A percentile compares a stretch with the other conserved stretches of the same genome.
phyloP scores from a whole-genome alignment of 2,329 filamentous ascomycete genomes.

The Sordariomycetes sp. region DNA sequence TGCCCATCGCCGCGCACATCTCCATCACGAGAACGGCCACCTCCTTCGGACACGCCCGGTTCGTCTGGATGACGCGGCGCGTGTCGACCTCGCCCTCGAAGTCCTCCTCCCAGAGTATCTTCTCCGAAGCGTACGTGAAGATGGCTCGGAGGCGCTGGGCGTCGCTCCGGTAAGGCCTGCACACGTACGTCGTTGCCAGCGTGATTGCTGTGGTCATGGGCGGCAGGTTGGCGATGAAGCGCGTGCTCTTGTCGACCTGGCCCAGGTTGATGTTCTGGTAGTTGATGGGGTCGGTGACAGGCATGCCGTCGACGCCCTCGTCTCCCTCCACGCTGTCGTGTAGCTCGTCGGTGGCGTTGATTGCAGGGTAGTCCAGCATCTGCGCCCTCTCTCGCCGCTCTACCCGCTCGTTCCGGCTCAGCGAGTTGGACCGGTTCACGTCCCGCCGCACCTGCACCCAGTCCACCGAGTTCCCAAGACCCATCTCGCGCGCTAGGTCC shows the following conservation, averaged over 20 bases:
- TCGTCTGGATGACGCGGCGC: conserved; percentile 71
- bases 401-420: conserved; percentile 76
- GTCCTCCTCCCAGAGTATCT: conserved; percentile 90
- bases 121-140: conserved; percentile 95
- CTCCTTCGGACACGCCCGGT: conserved; percentile 78
- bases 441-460: conserved; percentile 98
- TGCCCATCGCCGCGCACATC: conserved; percentile 85
- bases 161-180: conserved; percentile 86
- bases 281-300: conserved; percentile 72
- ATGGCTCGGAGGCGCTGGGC: conserved; percentile 88
- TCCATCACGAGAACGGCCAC: conserved; percentile 81
- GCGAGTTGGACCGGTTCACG: conserved; percentile 87
- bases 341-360: conserved; percentile 83
- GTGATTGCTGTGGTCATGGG: conserved; percentile 71
- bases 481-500: conserved; percentile 60
- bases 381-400: conserved; percentile 85
- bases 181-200: conserved; percentile 84
- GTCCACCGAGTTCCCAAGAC: conserved; percentile 53
- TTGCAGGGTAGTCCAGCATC: conserved; percentile 83
- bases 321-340: conserved; percentile 80
- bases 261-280: conserved; percentile 70
- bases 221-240: conserved; percentile 78
- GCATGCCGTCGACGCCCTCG: conserved; percentile 74
- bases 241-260: conserved; percentile 90
- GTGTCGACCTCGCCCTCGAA: conserved; percentile 80